phyloP scores from a whole-genome alignment of 306 rosid genomes.

The Myrica gale region DNA sequence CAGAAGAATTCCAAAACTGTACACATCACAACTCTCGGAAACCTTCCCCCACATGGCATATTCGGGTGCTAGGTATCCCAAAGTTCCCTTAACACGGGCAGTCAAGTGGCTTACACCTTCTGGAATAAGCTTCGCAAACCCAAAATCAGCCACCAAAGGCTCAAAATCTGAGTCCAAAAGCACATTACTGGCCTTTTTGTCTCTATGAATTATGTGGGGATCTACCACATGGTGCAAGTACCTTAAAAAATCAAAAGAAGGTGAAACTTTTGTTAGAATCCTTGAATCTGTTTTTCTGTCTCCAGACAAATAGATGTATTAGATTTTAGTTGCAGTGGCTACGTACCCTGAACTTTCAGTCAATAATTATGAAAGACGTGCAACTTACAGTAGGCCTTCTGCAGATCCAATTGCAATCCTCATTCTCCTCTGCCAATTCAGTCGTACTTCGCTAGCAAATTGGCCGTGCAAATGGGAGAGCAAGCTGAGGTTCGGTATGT shows the following conservation, averaged over 20 bases:
- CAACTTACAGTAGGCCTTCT: constrained; percentile 69
- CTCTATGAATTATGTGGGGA: constrained; percentile 85
- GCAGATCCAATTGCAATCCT: constrained; percentile 85
- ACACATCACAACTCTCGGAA: constrained; percentile 83
- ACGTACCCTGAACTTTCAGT: neutral
- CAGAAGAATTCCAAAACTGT: constrained; percentile 76
- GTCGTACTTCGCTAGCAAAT: constrained; percentile 50
- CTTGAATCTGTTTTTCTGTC: neutral
- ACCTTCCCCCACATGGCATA: constrained; percentile 98
- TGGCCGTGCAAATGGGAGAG: constrained; percentile 92
- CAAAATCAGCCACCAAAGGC: constrained; percentile 82
- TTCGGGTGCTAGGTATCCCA: constrained; percentile 87
- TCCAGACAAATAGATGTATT: neutral
- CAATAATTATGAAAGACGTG: neutral
- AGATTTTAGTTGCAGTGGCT: neutral
- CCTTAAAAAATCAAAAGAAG: constrained; percentile 32
- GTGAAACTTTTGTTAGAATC: neutral
- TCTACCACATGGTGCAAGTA: constrained; percentile 79
- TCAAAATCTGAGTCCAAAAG: constrained; percentile 69
- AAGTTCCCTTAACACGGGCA: constrained; percentile 82
- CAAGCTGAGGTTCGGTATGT: constrained; percentile 88
- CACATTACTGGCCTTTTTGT: constrained; percentile 86
- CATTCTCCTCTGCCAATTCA: constrained; percentile 74
- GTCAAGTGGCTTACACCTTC: constrained; percentile 94
- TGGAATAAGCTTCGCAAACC: constrained; percentile 86